Evolutionary conservation across 768 basidiomycete species (phyloP).

Genomic region (Ramaria sp.): DNA sequence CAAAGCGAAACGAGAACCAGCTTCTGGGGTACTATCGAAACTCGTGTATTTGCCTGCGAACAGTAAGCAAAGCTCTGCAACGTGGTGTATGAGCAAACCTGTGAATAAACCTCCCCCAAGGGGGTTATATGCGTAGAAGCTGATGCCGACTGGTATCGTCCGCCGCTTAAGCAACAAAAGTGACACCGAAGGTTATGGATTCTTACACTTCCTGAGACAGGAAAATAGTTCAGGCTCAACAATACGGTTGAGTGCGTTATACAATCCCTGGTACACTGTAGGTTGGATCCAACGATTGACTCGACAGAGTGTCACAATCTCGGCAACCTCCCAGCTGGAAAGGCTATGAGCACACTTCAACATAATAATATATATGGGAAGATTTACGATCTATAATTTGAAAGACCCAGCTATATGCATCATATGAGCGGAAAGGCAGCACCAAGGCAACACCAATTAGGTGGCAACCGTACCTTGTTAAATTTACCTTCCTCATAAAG

Average conservation of each 20-base stretch:
- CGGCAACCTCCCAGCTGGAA: slow-evolving; percentile 31
- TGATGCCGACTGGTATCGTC: slow-evolving; percentile 21
- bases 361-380: not conserved
- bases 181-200: not conserved
- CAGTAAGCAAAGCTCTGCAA: not conserved
- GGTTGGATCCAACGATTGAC: slow-evolving; percentile 36
- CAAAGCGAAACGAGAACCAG: slow-evolving; percentile 49
- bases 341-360: not conserved
- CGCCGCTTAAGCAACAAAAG: not conserved
- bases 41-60: slow-evolving; percentile 19
- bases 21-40: slow-evolving; percentile 22
- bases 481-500: slow-evolving; percentile 43
- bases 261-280: slow-evolving; percentile 36
- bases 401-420: slow-evolving; percentile 23
- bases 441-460: not conserved
- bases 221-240: slow-evolving; percentile 32
- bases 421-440: not conserved
- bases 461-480: slow-evolving; percentile 16
- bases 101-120: slow-evolving; percentile 32
- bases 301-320: slow-evolving; percentile 30
- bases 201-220: slow-evolving; percentile 25
- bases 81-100: slow-evolving; percentile 21
- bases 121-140: slow-evolving; percentile 30
- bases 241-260: slow-evolving; percentile 31
- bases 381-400: slow-evolving; percentile 30